Base-by-base conservation (phyloP, 148 eudicot genomes). In the Silene latifolia region DNA sequence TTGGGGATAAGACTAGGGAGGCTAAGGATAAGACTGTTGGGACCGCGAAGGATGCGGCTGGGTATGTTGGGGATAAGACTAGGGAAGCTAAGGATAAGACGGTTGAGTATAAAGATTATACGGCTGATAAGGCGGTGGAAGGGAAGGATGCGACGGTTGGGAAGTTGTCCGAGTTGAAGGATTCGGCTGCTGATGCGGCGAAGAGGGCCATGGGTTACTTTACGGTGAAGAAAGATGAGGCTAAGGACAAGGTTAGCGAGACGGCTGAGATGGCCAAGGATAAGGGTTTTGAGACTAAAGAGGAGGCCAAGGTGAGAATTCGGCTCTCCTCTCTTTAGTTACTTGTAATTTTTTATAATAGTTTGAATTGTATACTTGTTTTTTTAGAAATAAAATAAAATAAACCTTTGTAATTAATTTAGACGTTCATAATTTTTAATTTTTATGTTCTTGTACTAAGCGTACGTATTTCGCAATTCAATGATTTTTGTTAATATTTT, bases 291-390 rank as follows among this genome's bases (percentile, higher is more conserved):
- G 78, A 74, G 72, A 70, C 85, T 62, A 72, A 69, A 66, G 80
- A 81, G 83, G 83, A 87, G 44, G 84, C 87, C 67, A 87, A 87
- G 86, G 90, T 80, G 29, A 85, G 80, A 68, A 8, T 29, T 68
- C 77, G 77, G 79, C 39, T 76, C 44, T 81, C 80, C 59, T 67
- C 83, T 60, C 80, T 76, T 21, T 80, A 72, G 47, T 44, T n/a
- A 6, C 35, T 11, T 64, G 68, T 64, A 25, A 51, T 51, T 51
- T 51, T 64, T 15, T 12, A 35, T 35, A 5, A 39, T 39, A 0
- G 44, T 39, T 39, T 6, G 8, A 39, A 39, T 39, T 39, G 44
- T 39, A 39, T 39, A 6, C 44, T 6, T 39, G 44, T 39, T 39
- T 39, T 39, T 39, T 39, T 39, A 0, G 9, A 39, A 39, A 6